These are phyloP conservation scores for Saccharomycopsis selenospora DNA, from an alignment of 805 yeast genomes.

Conservation along the genomic window DNA sequence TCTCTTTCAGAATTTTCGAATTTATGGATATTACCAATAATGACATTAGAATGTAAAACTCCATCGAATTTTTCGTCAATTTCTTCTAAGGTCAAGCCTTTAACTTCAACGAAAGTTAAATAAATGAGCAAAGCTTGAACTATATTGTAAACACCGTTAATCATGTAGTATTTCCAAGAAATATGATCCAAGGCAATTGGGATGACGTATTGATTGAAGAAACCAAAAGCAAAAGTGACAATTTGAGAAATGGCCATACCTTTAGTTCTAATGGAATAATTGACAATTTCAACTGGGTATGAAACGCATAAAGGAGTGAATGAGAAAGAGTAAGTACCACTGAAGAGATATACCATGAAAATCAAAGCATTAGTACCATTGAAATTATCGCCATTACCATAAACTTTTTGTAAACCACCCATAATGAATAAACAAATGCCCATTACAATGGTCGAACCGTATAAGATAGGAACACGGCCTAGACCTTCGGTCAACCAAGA, in stretches of 20 bases:
- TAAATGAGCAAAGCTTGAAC: conserved; percentile 28
- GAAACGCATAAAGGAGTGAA: conserved; percentile 26
- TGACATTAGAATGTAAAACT: conserved; percentile 13
- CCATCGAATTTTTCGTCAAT: conserved; percentile 33
- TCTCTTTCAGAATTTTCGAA: not conserved
- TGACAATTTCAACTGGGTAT: conserved; percentile 26
- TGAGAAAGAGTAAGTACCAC: conserved; percentile 23
- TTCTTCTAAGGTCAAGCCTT: conserved; percentile 34
- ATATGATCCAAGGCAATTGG: conserved; percentile 34
- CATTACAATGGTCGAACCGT: conserved; percentile 25
- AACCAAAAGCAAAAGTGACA: conserved; percentile 1
- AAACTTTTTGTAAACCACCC: conserved; percentile 25
- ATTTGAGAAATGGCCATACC: conserved; percentile 25
- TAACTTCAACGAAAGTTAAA: conserved; percentile 33
- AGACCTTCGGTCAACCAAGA: conserved; percentile 25
- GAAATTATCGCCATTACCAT: conserved; percentile 24
- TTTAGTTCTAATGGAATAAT: conserved; percentile 25
- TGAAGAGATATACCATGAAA: conserved; percentile 24
- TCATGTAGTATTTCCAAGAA: conserved; percentile 32
- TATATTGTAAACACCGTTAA: conserved; percentile 27
- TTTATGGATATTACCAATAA: not conserved
- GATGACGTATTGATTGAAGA: conserved; percentile 24
- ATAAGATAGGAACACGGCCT: conserved; percentile 25
- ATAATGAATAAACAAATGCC: conserved; percentile 25
- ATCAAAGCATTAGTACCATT: conserved; percentile 25